phyloP scores from a whole-genome alignment of 805 yeast species.

The Vanderwaltozyma verrucispora region DNA sequence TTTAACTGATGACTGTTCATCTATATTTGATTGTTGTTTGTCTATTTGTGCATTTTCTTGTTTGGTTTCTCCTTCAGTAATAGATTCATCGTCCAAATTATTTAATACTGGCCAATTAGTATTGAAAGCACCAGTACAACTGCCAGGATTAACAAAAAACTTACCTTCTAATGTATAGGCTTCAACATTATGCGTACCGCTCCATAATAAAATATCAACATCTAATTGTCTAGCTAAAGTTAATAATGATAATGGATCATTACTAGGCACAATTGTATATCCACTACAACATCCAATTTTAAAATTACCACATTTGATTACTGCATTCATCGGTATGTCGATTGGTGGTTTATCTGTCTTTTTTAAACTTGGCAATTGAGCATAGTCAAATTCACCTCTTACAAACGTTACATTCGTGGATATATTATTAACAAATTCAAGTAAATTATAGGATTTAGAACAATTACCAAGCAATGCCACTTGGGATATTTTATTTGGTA shows the following conservation, averaged over 20 bases:
- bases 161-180: conserved; percentile 89
- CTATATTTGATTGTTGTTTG: neutral
- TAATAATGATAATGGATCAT: conserved; percentile 76
- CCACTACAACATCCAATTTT: conserved; percentile 83
- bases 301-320: conserved; percentile 58
- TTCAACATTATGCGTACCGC: conserved; percentile 87
- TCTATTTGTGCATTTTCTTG: conserved; percentile 2
- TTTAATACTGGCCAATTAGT: conserved; percentile 45
- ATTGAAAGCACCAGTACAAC: conserved; percentile 85
- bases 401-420: conserved; percentile 69
- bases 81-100: conserved; percentile 12
- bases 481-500: conserved; percentile 79
- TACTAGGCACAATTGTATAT: conserved; percentile 69
- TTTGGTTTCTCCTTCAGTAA: conserved; percentile 1
- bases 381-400: conserved; percentile 71
- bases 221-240: conserved; percentile 83
- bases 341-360: conserved; percentile 4
- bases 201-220: conserved; percentile 85
- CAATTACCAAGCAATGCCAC: conserved; percentile 81
- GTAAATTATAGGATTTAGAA: conserved; percentile 53
- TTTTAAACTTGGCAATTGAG: conserved; percentile 18
- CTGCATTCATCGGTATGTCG: conserved; percentile 48
- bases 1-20: too few species aligned
- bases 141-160: conserved; percentile 93
- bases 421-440: conserved; percentile 52